Conservation (phyloP, 1,139 yeast species). For the Candida tetrigidarum region DNA sequence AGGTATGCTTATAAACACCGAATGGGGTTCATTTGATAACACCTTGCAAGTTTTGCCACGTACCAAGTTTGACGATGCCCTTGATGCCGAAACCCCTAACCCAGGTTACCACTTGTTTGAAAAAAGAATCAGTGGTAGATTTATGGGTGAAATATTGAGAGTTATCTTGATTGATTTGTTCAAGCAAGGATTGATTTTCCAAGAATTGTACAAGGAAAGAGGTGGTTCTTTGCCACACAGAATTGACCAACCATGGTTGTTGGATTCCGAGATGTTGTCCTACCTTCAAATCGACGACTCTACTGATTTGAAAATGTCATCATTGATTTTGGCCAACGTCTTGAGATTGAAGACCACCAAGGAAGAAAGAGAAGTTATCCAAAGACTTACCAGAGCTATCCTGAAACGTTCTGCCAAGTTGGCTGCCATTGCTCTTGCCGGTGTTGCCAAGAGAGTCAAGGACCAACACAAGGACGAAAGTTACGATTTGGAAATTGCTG, state of each 20-base stretch:
- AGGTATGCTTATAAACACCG: constrained; percentile 92
- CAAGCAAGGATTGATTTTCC: constrained; percentile 57
- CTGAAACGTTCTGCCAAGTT: constrained; percentile 84
- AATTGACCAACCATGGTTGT: constrained; percentile 72
- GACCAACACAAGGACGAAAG: constrained; percentile 54
- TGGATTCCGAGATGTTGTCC: constrained; percentile 84
- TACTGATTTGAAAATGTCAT: constrained; percentile 67
- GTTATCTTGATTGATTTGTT: constrained; percentile 71
- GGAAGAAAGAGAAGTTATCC: constrained; percentile 74
- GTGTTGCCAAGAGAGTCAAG: constrained; percentile 52
- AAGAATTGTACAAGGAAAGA: constrained; percentile 51
- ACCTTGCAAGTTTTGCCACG: constrained; percentile 70
- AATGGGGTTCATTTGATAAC: constrained; percentile 97
- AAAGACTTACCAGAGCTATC: constrained; percentile 73
- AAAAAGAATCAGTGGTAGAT: constrained; percentile 94
- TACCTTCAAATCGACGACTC: constrained; percentile 83
- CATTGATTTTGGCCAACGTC: constrained; percentile 62
- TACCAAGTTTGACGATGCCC: constrained; percentile 70
- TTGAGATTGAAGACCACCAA: constrained; percentile 67
- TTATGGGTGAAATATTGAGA: constrained; percentile 86
- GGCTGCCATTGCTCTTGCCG: constrained; percentile 89
- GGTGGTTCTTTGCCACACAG: constrained; percentile 66
- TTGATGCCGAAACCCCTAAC: constrained; percentile 79
- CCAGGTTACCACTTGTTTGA: constrained; percentile 89
- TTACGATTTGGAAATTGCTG: constrained; percentile 84